These are phyloP conservation scores for Pseudoperonospora humuli DNA, from an alignment of 352 stramenopile genomes.

Conservation along the genomic window DNA sequence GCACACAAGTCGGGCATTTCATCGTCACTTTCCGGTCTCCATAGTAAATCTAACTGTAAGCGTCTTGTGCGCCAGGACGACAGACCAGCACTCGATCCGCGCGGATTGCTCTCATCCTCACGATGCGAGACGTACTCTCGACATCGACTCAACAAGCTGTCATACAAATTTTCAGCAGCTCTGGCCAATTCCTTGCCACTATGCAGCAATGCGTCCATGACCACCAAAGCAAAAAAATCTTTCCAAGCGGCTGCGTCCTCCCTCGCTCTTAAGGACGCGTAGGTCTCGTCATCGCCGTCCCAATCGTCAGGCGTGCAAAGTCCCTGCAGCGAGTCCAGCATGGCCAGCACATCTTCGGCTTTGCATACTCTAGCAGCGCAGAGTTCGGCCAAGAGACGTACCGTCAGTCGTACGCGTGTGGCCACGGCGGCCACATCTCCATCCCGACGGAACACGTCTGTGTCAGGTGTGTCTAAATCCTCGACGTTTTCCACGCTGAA, in stretches of 20 bases:
- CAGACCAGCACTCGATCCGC: constrained; percentile 26
- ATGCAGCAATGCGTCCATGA: constrained; percentile 64
- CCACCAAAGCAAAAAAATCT: constrained; percentile 63
- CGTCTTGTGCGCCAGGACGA: constrained; percentile 66
- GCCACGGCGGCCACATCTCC: constrained; percentile 38
- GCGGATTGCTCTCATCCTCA: constrained; percentile 56
- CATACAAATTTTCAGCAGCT: constrained; percentile 48
- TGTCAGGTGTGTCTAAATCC: constrained; percentile 10
- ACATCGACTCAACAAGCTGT: constrained; percentile 61
- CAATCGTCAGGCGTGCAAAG: constrained; percentile 61
- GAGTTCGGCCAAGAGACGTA: constrained; percentile 60
- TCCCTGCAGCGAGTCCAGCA: constrained; percentile 55
- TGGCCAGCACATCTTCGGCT: constrained; percentile 46
- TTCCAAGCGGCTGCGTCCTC: constrained; percentile 65
- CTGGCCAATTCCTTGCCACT: constrained; percentile 39
- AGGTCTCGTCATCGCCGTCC: constrained; percentile 36
- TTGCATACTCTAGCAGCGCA: constrained; percentile 50
- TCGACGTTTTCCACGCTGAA: constrained; percentile 32
- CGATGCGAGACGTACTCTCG: constrained; percentile 60
- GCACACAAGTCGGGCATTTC: constrained; percentile 50
- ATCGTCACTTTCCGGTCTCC: constrained; percentile 51
- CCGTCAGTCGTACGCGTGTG: constrained; percentile 42
- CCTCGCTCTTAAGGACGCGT: constrained; percentile 23
- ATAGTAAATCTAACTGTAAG: constrained; percentile 58
- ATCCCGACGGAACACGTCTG: constrained; percentile 16